Base-by-base conservation (phyloP, 2,329 filamentous ascomycete species). In the Periconia sp. region DNA sequence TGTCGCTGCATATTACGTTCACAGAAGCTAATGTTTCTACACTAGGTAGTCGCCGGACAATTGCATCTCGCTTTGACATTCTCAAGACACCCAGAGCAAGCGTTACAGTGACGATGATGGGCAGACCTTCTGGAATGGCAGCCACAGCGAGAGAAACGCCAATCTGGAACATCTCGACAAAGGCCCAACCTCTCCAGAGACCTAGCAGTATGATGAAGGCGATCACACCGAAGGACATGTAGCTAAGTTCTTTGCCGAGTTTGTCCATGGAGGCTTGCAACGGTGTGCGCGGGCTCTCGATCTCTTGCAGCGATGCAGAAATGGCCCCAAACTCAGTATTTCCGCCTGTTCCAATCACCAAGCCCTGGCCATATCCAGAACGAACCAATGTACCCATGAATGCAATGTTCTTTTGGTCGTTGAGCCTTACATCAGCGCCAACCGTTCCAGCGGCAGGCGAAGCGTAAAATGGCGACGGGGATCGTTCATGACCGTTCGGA, bases 1-100 rank as follows among this genome's bases (percentile, higher is more conserved):
- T 99, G 79, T 99, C 94, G 62, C 92, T 97, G 78, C 95, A 99
- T 7, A 99, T 91, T n/a, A 99, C 92, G 66, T 97, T 99, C 54
- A 99, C 94, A n/a, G 92, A 97, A 9, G 95, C 95, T 6, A 99
- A 78, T 0, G 94, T 99, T 73, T 99, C 94, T 9, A 99, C 95
- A 74, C 94, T 97, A 19, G 95, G 95, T 76, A 99, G 88, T 69
- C 90, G 88, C 62, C 94, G 89, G 55, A 99, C 93, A 71, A 99
- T 99, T 9, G 94, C 94, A 71, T 96, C 91, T 64, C 93, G 86
- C 68, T 87, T 91, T 56, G 94, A 95, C 94, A 99, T 99, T 53
- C 94, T 87, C 67, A 99, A 85, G 9, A 99, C 95, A 14, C 94
- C 95, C 14, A 99, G 82, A 40, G 94, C 94, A 51, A 99, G 81